Evolutionary conservation across 2,329 filamentous ascomycete genomes (phyloP).

Genomic region (Clonostachys byssicola): DNA sequence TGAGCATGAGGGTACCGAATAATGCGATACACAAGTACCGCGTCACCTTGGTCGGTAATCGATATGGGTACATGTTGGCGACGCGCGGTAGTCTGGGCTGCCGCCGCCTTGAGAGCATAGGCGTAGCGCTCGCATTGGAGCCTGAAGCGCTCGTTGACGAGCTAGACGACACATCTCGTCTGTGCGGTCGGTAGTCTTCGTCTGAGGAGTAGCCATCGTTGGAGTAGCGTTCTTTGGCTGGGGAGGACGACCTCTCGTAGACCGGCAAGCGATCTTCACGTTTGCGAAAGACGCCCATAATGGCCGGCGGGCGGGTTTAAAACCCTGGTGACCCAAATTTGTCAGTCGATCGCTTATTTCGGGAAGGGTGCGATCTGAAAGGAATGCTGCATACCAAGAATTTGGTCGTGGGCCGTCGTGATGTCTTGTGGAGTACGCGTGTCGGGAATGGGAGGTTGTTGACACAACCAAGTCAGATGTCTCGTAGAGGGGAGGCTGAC

Average conservation of each 20-base stretch:
- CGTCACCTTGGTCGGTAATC: slow-evolving; percentile 68
- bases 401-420: too few relatives aligned
- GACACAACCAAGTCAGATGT: too few relatives aligned
- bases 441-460: too few relatives aligned
- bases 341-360: background rate
- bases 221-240: slow-evolving; percentile 46
- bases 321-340: background rate
- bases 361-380: too few relatives aligned
- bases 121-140: slow-evolving; percentile 32
- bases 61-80: slow-evolving; percentile 40
- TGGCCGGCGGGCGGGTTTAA: slow-evolving; percentile 2
- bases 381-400: too few relatives aligned
- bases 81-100: slow-evolving; percentile 9
- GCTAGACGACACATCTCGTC: slow-evolving; percentile 34
- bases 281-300: slow-evolving; percentile 47
- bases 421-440: too few relatives aligned
- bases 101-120: slow-evolving; percentile 37
- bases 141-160: slow-evolving; percentile 48
- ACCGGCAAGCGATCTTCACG: slow-evolving; percentile 44
- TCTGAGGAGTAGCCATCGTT: slow-evolving; percentile 37
- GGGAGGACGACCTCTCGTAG: slow-evolving; percentile 38
- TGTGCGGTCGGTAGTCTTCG: slow-evolving; percentile 2
- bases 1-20: slow-evolving; percentile 65
- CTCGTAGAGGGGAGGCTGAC: too few relatives aligned
- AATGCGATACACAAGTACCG: slow-evolving; percentile 74